Percentiles rank a stretch among this genome's conserved stretches.
phyloP scores from a whole-genome alignment of 2,329 filamentous ascomycete species.

The Chaetomiaceae sp. region DNA sequence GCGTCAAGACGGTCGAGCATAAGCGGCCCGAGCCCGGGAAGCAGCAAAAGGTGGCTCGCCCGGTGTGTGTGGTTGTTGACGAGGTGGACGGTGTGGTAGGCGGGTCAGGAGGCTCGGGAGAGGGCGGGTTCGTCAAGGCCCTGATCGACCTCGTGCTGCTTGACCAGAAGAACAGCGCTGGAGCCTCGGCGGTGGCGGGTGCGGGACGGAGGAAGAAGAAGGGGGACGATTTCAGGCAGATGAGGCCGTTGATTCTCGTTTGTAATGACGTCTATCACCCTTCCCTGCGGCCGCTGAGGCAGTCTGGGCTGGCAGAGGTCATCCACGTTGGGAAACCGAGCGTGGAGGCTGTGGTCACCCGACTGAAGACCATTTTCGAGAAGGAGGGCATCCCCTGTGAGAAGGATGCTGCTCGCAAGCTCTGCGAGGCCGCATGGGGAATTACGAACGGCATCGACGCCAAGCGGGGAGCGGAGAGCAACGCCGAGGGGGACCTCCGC shows the following conservation, averaged over 20 bases:
- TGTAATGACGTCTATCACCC: conserved; percentile 97
- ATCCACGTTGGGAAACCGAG: conserved; percentile 87
- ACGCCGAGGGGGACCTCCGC: conserved; percentile 68
- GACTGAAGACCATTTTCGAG: conserved; percentile 79
- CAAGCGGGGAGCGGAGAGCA: conserved; percentile 61
- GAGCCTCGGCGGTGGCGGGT: conserved; percentile 28
- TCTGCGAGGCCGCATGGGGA: conserved; percentile 81
- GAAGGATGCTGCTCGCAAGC: conserved; percentile 76
- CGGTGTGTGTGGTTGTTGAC: conserved; percentile 90
- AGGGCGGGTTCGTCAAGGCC: conserved; percentile 93
- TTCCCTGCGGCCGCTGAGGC: conserved; percentile 78
- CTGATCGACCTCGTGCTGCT: conserved; percentile 82
- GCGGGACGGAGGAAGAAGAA: conserved; percentile 59
- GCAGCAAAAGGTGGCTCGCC: conserved; percentile 68
- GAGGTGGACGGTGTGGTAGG: conserved; percentile 93
- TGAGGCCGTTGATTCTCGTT: conserved; percentile 85
- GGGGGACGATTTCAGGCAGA: conserved; percentile 78
- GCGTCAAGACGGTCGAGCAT: conserved; percentile 71
- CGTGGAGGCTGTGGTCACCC: conserved; percentile 75
- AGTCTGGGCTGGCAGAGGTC: conserved; percentile 79
- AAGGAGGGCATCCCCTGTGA: conserved; percentile 87
- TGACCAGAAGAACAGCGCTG: conserved; percentile 71
- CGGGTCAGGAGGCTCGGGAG: conserved; percentile 70
- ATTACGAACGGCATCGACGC: conserved; percentile 68
- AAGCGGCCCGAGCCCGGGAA: conserved; percentile 47